Percentiles rank a stretch among this genome's conserved stretches.
Evolutionary conservation across 225 moss, liverwort and hornwort genomes (phyloP).

Genomic region (Physcomitrium patens): DNA sequence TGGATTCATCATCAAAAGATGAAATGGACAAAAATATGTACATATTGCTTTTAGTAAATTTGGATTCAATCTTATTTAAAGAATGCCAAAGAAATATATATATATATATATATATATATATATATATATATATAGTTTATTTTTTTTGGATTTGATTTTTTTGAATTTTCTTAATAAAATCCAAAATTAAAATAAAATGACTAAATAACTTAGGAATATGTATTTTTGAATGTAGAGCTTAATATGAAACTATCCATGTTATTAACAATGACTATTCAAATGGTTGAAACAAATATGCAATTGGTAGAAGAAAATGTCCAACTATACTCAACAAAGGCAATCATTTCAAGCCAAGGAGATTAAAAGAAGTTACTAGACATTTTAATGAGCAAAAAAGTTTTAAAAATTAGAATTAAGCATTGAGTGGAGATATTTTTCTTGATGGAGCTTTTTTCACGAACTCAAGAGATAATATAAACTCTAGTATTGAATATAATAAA

Average conservation of each 20-base stretch:
- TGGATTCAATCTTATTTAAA: no score
- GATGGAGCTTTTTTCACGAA: slow-evolving; percentile 41
- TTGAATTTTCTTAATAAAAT: no score
- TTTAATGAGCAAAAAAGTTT: slow-evolving; percentile 42
- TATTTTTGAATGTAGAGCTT: slow-evolving; percentile 11
- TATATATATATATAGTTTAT: no score
- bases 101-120: no score
- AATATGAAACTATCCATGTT: slow-evolving; percentile 43
- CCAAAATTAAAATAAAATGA: no score
- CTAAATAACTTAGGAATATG: background rate
- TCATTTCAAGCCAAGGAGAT: slow-evolving; percentile 22
- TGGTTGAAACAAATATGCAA: slow-evolving; percentile 39
- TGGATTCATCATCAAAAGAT: no score
- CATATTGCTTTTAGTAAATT: no score
- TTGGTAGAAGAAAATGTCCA: slow-evolving; percentile 48
- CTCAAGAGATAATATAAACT: slow-evolving; percentile 22
- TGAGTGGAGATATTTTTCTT: slow-evolving; percentile 35
- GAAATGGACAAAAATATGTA: no score
- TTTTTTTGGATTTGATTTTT: no score
- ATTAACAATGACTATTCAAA: slow-evolving; percentile 51
- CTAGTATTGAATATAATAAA: slow-evolving; percentile 28
- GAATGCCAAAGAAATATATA: no score
- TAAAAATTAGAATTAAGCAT: slow-evolving; percentile 48
- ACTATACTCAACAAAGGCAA: slow-evolving; percentile 52
- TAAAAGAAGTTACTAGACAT: slow-evolving; percentile 34